phyloP scores from a whole-genome alignment of 2,329 filamentous ascomycete genomes.

The Polychaeton citri region DNA sequence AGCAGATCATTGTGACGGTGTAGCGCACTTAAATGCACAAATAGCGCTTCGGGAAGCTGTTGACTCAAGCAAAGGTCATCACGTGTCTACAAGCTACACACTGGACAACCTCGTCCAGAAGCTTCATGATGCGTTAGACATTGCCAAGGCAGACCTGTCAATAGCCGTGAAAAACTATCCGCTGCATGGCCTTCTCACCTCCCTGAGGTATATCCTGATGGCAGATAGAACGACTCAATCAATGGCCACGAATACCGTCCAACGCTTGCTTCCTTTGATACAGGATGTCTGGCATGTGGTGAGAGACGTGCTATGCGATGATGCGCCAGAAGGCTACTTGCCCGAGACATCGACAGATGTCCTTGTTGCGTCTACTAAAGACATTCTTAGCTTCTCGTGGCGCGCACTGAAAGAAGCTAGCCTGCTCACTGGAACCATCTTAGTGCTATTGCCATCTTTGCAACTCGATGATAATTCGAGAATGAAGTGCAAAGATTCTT shows the following conservation, averaged over 20 bases:
- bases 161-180: constrained; percentile 40
- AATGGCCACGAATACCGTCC: neutral
- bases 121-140: constrained; percentile 50
- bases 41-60: constrained; percentile 1
- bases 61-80: neutral
- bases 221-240: neutral
- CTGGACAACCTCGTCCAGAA: constrained; percentile 22
- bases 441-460: neutral
- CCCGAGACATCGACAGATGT: constrained; percentile 63
- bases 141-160: constrained; percentile 53
- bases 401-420: constrained; percentile 89
- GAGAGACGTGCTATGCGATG: constrained; percentile 69
- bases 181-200: constrained; percentile 27
- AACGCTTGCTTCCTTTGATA: constrained; percentile 32
- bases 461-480: neutral
- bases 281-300: constrained; percentile 65
- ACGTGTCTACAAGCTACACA: too few relatives aligned
- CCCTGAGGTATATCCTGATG: constrained; percentile 16
- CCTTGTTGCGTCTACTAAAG: constrained; percentile 67
- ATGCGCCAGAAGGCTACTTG: constrained; percentile 82
- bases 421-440: constrained; percentile 31
- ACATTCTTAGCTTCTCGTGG: constrained; percentile 88
- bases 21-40: constrained; percentile 58
- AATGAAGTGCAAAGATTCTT: constrained; percentile 21
- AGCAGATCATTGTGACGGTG: constrained; percentile 84